These are phyloP conservation scores for Solanum corneliomulleri DNA, from an alignment of 257 asterid species.

Conservation along the genomic window DNA sequence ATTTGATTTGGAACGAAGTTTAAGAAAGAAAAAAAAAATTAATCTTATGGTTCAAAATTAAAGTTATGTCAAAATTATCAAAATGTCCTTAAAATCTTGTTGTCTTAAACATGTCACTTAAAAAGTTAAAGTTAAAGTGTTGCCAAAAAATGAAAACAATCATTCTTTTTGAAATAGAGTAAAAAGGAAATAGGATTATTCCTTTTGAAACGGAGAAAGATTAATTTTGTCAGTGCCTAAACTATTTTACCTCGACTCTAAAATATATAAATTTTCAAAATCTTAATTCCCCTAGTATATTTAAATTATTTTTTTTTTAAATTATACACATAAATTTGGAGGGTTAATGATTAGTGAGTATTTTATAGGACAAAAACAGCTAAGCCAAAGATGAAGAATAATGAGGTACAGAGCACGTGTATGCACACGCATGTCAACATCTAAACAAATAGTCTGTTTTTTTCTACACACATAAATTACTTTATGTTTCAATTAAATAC, in stretches of 20 bases:
- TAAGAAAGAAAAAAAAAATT: too few relatives aligned
- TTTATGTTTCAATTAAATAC: too few relatives aligned
- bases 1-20: too few relatives aligned
- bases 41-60: too few relatives aligned
- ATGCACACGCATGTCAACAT: not conserved
- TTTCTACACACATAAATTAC: not conserved
- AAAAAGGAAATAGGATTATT: too few relatives aligned
- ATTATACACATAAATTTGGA: not conserved
- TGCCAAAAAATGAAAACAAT: too few relatives aligned
- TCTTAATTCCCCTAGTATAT: not conserved
- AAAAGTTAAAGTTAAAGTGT: too few relatives aligned
- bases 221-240: not conserved
- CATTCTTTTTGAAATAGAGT: too few relatives aligned
- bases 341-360: not conserved
- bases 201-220: not conserved
- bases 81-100: too few relatives aligned
- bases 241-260: not conserved
- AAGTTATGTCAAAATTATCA: too few relatives aligned
- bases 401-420: constrained; percentile 1
- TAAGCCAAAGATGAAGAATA: not conserved
- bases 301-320: too few relatives aligned
- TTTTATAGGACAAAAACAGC: not conserved
- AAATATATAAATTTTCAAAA: not conserved
- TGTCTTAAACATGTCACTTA: too few relatives aligned
- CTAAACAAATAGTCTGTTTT: not conserved